phyloP scores from a whole-genome alignment of 2,329 filamentous ascomycete species.

The Fusarium sp. region DNA sequence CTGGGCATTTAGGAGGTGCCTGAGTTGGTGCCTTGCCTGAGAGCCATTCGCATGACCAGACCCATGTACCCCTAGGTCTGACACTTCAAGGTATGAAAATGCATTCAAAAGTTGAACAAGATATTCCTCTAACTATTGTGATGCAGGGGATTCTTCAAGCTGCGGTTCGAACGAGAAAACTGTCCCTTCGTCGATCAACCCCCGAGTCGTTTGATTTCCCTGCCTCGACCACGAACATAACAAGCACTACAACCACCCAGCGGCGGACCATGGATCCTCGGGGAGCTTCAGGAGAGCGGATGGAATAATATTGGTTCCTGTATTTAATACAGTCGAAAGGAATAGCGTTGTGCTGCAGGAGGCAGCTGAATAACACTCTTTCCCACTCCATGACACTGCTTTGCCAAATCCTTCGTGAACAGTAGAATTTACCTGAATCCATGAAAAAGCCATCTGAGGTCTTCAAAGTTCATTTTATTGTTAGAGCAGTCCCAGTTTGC shows the following conservation, averaged over 20 bases:
- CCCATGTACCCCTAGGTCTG: background rate
- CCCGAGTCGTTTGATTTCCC: background rate
- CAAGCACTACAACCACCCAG: background rate
- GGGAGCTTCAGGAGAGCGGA: background rate
- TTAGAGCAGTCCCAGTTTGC: background rate
- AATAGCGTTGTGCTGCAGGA: background rate
- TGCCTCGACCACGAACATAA: background rate
- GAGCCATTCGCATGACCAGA: background rate
- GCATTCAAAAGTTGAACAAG: background rate
- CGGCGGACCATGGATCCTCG: background rate
- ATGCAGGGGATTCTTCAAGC: background rate
- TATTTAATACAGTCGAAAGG: background rate
- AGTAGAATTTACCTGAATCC: background rate
- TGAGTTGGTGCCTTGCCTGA: background rate
- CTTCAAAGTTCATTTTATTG: rapidly evolving
- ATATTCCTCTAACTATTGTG: background rate
- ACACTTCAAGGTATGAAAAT: background rate
- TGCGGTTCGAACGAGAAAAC: background rate
- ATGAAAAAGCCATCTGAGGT: background rate
- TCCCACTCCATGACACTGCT: background rate
- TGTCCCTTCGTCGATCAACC: background rate
- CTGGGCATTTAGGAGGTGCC: background rate
- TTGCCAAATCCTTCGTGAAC: background rate
- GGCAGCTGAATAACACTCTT: background rate
- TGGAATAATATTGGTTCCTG: background rate